phyloP scores from a whole-genome alignment of 768 basidiomycete genomes.

The Phylloporus sp. region DNA sequence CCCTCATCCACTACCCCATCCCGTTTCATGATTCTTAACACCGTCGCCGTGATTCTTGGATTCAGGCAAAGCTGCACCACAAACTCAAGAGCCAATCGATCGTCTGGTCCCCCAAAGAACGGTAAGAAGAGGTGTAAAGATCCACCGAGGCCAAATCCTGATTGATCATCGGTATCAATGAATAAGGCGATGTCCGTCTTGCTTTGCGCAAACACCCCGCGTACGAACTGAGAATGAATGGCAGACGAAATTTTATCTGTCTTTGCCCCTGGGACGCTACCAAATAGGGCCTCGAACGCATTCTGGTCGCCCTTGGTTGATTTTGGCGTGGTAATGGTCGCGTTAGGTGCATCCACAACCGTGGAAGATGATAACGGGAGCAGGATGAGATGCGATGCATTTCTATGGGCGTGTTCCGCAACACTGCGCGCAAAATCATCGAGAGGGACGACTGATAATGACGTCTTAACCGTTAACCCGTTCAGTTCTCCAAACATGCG shows the following conservation, averaged over 20 bases:
- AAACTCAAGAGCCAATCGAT: conserved; percentile 82
- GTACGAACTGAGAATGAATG: conserved; percentile 79
- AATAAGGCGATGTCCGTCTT: conserved; percentile 79
- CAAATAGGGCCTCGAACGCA: conserved; percentile 73
- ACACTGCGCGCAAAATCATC: conserved; percentile 72
- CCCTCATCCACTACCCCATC: conserved; percentile 29
- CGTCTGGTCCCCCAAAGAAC: conserved; percentile 94
- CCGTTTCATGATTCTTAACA: conserved; percentile 59
- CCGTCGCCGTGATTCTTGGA: conserved; percentile 63
- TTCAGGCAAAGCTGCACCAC: conserved; percentile 80
- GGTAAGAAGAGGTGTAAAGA: conserved; percentile 74
- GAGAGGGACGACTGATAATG: conserved; percentile 68
- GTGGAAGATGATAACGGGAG: conserved; percentile 71
- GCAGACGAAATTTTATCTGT: conserved; percentile 36
- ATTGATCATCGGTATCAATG: conserved; percentile 57
- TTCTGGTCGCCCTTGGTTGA: conserved; percentile 31
- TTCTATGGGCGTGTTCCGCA: conserved; percentile 56
- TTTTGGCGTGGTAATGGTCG: conserved; percentile 10
- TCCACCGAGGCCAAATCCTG: conserved; percentile 22
- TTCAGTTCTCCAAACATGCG: conserved; percentile 73
- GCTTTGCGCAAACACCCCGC: conserved; percentile 70
- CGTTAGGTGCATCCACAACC: conserved; percentile 1
- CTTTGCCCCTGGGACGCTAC: conserved; percentile 11
- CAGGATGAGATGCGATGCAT: conserved; percentile 69
- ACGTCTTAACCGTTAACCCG: conserved; percentile 57